phyloP scores from a whole-genome alignment of 2,329 filamentous ascomycete genomes.

The Fusarium succisae region DNA sequence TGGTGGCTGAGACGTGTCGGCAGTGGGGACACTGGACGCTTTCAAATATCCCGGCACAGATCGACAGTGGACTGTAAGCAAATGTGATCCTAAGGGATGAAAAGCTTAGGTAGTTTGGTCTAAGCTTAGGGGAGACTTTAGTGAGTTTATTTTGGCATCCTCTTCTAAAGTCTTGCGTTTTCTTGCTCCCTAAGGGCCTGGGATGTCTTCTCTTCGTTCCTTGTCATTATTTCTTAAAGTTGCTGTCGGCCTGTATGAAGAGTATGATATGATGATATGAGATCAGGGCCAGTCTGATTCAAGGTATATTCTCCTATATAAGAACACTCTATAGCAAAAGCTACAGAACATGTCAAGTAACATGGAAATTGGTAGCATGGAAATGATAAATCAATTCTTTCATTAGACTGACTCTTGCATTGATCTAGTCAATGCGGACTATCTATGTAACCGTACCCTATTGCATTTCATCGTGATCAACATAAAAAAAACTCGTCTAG shows the following conservation, averaged over 20 bases:
- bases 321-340: background rate
- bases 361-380: background rate
- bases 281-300: background rate
- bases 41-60: slow-evolving; percentile 58
- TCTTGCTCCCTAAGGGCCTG: background rate
- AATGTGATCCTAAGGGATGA: too few species aligned
- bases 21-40: slow-evolving; percentile 62
- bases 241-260: background rate
- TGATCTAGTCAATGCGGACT: background rate
- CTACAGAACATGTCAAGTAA: background rate
- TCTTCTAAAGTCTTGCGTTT: background rate
- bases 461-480: slow-evolving; percentile 22
- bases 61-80: slow-evolving; percentile 62
- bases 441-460: slow-evolving; percentile 13
- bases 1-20: slow-evolving; percentile 62
- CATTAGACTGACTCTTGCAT: background rate
- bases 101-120: background rate
- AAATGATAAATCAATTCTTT: background rate
- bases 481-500: slow-evolving; percentile 33
- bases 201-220: background rate
- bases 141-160: background rate
- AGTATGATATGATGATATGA: background rate
- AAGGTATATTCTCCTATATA: slow-evolving; percentile 1
- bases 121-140: background rate
- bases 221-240: background rate